phyloP scores from a whole-genome alignment of 176 grass and related monocot species.

The Calamus simplicifolius region DNA sequence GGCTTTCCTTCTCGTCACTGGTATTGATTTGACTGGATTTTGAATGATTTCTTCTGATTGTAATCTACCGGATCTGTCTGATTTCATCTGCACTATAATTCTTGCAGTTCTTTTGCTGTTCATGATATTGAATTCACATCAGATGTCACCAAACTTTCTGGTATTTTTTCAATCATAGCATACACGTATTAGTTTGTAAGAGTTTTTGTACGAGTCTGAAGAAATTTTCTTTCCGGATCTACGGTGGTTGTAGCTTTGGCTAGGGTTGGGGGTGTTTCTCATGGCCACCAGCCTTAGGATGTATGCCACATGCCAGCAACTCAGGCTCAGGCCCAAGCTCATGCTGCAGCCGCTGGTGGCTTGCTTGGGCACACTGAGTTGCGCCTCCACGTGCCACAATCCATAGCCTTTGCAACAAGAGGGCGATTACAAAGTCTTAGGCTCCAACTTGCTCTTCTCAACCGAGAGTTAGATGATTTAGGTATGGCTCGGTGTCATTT shows the following conservation, averaged over 20 bases:
- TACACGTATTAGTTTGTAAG: neutral
- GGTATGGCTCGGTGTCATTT: constrained; percentile 19
- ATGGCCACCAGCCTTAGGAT: constrained; percentile 85
- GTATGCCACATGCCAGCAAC: constrained; percentile 82
- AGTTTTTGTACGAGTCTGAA: neutral
- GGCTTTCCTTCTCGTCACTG: constrained; percentile 91
- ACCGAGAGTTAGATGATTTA: constrained; percentile 97
- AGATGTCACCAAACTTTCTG: constrained; percentile 82
- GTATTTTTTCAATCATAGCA: constrained; percentile 19
- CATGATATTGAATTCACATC: constrained; percentile 94
- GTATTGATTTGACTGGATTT: constrained; percentile 24
- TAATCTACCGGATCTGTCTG: neutral
- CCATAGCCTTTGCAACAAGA: constrained; percentile 58
- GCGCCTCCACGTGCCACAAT: constrained; percentile 71
- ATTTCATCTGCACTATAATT: neutral
- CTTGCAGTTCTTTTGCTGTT: constrained; percentile 77
- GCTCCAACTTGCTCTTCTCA: constrained; percentile 85
- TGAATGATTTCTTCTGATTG: constrained; percentile 5
- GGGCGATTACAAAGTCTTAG: constrained; percentile 80
- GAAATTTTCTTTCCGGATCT: neutral
- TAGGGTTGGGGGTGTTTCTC: constrained; percentile 81
- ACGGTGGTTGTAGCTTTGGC: constrained; percentile 57
- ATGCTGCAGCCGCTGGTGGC: constrained; percentile 50
- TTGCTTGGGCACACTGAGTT: constrained; percentile 79
- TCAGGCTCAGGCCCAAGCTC: constrained; percentile 73